Evolutionary conservation across 75 land plant genomes (phyloP).

Genomic region (Cupressus sempervirens): DNA sequence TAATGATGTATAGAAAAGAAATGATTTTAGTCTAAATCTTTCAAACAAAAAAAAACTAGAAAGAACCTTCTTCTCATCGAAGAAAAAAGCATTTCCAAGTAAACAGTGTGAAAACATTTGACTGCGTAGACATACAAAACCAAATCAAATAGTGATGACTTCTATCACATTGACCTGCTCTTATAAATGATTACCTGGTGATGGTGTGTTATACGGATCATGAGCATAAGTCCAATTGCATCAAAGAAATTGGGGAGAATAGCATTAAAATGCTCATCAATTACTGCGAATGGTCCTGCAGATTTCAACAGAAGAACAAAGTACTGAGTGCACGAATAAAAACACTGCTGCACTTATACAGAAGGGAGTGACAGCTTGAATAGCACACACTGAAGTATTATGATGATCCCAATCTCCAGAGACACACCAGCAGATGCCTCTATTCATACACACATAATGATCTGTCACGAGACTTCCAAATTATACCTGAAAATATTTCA

Average conservation of each 20-base stretch:
- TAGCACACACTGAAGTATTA: not conserved
- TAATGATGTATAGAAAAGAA: not conserved
- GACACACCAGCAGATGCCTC: not conserved
- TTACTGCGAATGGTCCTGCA: slow-evolving; percentile 91
- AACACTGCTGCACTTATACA: not conserved
- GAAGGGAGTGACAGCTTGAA: not conserved
- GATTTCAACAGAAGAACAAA: slow-evolving; percentile 2
- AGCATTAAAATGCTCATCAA: slow-evolving; percentile 92
- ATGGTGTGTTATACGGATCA: slow-evolving; percentile 94
- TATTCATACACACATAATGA: not conserved
- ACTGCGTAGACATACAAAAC: not conserved
- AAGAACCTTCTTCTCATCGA: not conserved
- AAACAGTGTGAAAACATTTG: not conserved
- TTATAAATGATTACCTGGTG: slow-evolving; percentile 65
- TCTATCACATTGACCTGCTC: not conserved
- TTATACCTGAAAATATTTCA: slow-evolving; percentile 93
- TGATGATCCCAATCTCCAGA: not conserved
- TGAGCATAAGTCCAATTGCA: slow-evolving; percentile 97
- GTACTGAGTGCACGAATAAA: not conserved
- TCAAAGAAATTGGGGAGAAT: slow-evolving; percentile 88
- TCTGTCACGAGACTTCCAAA: not conserved
- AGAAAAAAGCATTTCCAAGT: not conserved
- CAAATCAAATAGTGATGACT: not conserved
- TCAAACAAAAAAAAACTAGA: not conserved
- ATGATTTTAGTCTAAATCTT: not conserved